Base-by-base conservation (phyloP, 306 rosid species). In the Quercus robur region DNA sequence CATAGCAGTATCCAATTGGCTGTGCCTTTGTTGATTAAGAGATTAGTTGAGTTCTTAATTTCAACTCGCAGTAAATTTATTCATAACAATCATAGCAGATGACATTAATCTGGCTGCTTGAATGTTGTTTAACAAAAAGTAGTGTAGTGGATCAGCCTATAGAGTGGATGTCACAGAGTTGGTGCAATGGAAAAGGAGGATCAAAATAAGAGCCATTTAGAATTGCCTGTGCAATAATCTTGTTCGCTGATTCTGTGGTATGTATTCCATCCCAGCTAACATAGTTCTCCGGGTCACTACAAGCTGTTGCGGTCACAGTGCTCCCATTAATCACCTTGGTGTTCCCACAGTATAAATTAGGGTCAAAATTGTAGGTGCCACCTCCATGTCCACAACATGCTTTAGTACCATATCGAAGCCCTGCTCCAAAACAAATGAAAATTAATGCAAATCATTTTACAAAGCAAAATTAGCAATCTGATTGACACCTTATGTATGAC, bases 251-350 rank as follows among this genome's bases (percentile, higher is more conserved):
- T 84, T 94, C 99, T 58, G 97, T 88, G 76, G 97, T 80, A 76
- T 94, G 99, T n/a, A 94, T 81, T 46, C 97, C 99, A 87, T 94
- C 97, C 95, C 97, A 94, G 80, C 99, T 93, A 49, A 90, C 97
- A 59, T 93, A 93, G 83, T 91, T 91, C 64, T 82, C 64, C 1
- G 99, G 99, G 15, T 94, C 99, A 64, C 25, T 38, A 59, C 94
- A 86, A 58, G 97, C 97, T 71, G 85, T 80, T 83, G 97, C 92
- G 73, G 86, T 85, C 83, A 90, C 81, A 18, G n/a, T 80, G 7
- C 78, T 85, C 0, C 91, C 92, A 77, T 88, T 77, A n/a, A 88
- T 81, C 70, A 81, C 81, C 59, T 84, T 90, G 19, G 88, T 85
- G 19, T 87, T 87, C 30, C 97, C 97, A 69, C 99, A 93, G 11